These are phyloP conservation scores for Chalaropsis thielavioides DNA, from an alignment of 2,329 filamentous ascomycete species.

Conservation along the genomic window DNA sequence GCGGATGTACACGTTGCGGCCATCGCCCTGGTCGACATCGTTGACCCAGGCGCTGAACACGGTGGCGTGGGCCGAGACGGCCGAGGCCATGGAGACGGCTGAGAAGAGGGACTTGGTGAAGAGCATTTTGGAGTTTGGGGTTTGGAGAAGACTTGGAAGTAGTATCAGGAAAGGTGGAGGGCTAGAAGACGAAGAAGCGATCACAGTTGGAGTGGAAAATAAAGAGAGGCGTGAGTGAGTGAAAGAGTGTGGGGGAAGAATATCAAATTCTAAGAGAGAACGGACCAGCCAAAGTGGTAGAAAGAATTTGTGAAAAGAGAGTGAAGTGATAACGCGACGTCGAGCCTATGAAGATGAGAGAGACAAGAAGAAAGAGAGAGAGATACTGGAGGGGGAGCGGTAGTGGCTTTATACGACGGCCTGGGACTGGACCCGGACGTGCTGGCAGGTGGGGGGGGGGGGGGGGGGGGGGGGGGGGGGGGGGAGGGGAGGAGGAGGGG, in stretches of 20 bases:
- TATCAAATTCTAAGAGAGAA: constrained; percentile 10
- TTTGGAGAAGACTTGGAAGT: not conserved
- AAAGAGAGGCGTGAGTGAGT: not conserved
- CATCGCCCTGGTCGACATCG: constrained; percentile 31
- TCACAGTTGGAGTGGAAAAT: constrained; percentile 1
- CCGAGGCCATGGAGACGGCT: constrained; percentile 27
- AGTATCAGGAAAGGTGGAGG: not conserved
- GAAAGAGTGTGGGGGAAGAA: constrained; percentile 3
- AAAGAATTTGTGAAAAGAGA: constrained; percentile 6
- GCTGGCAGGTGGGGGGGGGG: too few species aligned
- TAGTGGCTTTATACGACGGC: not conserved
- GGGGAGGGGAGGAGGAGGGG: not conserved
- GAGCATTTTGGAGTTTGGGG: constrained; percentile 10
- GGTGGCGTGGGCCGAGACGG: constrained; percentile 32
- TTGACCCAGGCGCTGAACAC: constrained; percentile 36
- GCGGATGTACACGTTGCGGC: constrained; percentile 30
- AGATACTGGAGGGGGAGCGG: not conserved
- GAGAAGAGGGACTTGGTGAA: constrained; percentile 20
- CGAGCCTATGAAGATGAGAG: constrained; percentile 12
- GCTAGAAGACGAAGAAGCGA: not conserved
- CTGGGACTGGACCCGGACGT: too few species aligned
- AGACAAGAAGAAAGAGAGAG: not conserved
- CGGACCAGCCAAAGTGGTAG: constrained; percentile 8
- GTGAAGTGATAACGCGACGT: constrained; percentile 11
- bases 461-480: not conserved